Percentiles rank a stretch among this genome's conserved stretches.
These are phyloP conservation scores for Umbelopsis sp. DNA, from an alignment of 192 early-diverging fungal genomes.

Conservation along the genomic window DNA sequence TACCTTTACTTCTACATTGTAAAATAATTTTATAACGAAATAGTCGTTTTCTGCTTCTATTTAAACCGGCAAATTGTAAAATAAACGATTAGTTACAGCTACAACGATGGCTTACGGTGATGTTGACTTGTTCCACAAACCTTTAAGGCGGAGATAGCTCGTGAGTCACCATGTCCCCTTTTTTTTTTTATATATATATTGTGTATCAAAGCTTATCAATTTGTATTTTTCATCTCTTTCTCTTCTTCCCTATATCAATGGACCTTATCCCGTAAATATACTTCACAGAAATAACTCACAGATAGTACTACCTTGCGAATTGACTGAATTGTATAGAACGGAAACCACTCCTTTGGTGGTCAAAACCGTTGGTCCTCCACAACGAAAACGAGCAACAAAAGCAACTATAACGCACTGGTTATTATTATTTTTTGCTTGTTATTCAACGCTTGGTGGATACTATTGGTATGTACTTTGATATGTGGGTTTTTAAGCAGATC, in stretches of 20 bases:
- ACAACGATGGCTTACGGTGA: background rate
- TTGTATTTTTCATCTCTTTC: background rate
- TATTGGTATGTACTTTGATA: conserved; percentile 1
- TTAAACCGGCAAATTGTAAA: background rate
- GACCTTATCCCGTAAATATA: background rate
- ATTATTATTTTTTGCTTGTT: conserved; percentile 7
- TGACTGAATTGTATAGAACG: background rate
- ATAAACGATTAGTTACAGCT: background rate
- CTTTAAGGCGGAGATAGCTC: conserved; percentile 5
- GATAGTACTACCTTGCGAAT: no score
- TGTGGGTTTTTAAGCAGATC: background rate
- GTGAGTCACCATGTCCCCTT: background rate
- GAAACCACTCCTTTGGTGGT: conserved; percentile 13
- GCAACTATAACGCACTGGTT: conserved; percentile 6
- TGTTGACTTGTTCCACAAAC: background rate
- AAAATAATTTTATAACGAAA: background rate
- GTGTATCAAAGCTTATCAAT: background rate
- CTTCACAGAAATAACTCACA: background rate
- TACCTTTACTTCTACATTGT: background rate
- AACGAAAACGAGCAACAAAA: background rate
- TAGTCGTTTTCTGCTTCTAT: background rate
- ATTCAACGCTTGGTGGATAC: conserved; percentile 7
- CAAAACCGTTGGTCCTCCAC: background rate
- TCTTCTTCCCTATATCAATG: background rate
- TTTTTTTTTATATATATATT: background rate